Evolutionary conservation across 768 basidiomycete genomes (phyloP).

Genomic region (Xerocomus spinulosus): DNA sequence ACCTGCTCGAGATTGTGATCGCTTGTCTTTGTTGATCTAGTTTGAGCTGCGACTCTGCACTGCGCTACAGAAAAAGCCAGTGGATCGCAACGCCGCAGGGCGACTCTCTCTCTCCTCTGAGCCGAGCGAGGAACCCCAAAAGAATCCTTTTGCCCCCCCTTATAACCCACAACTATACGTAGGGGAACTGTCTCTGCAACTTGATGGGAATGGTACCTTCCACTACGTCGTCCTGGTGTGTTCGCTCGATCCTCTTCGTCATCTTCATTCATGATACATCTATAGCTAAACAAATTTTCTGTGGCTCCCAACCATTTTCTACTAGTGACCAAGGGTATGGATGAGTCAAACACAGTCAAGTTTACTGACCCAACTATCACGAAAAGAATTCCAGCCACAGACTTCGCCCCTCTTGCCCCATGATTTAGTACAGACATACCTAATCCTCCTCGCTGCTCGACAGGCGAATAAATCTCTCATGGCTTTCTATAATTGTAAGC

Average conservation of each 20-base stretch:
- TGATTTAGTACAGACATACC: conserved; percentile 75
- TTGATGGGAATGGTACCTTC: conserved; percentile 48
- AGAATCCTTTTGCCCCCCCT: conserved; percentile 83
- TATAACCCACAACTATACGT: conserved; percentile 73
- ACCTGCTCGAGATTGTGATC: not conserved
- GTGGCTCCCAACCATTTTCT: conserved; percentile 83
- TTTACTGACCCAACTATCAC: not conserved
- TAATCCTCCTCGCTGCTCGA: conserved; percentile 65
- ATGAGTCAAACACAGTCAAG: not conserved
- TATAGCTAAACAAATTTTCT: conserved; percentile 81
- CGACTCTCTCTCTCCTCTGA: conserved; percentile 26
- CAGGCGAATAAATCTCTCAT: conserved; percentile 57
- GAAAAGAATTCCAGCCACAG: conserved; percentile 69
- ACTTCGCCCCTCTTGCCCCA: conserved; percentile 72
- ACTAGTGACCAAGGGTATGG: conserved; percentile 76
- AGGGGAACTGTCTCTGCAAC: conserved; percentile 54
- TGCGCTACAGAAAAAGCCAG: conserved; percentile 75
- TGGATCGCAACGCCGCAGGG: conserved; percentile 42
- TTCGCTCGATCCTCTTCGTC: conserved; percentile 1
- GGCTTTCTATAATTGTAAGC: conserved; percentile 87
- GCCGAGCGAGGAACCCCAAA: conserved; percentile 22
- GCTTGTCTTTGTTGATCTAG: conserved; percentile 36
- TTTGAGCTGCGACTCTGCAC: conserved; percentile 86
- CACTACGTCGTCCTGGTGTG: conserved; percentile 70
- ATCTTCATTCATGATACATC: conserved; percentile 1